Evolutionary conservation across 2,329 filamentous ascomycete genomes (phyloP).

Genomic region (Metarhizium robertsii): DNA sequence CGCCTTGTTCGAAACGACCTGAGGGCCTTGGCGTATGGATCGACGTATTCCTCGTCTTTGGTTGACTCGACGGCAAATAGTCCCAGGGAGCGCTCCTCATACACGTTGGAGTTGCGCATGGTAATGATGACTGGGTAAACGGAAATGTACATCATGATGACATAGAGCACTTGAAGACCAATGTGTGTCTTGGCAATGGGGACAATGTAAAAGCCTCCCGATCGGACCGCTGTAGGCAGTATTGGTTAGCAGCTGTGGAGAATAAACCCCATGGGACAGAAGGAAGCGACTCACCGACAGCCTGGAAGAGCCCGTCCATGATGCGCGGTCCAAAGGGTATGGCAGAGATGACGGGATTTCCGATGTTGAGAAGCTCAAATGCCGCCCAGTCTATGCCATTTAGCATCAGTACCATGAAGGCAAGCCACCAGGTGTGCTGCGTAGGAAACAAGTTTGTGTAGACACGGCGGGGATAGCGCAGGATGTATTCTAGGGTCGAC

Average conservation of each 20-base stretch:
- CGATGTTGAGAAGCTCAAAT: slow-evolving; percentile 57
- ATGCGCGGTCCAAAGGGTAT: slow-evolving; percentile 45
- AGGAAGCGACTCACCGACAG: slow-evolving; percentile 33
- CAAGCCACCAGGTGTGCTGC: slow-evolving; percentile 55
- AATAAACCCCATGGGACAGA: too few relatives aligned
- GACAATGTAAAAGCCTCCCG: slow-evolving; percentile 58
- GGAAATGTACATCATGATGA: slow-evolving; percentile 60
- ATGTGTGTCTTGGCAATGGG: slow-evolving; percentile 46
- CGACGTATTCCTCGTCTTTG: slow-evolving; percentile 3
- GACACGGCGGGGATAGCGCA: slow-evolving; percentile 47
- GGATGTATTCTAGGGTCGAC: slow-evolving; percentile 42
- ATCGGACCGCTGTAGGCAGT: slow-evolving; percentile 41
- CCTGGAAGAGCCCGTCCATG: slow-evolving; percentile 58
- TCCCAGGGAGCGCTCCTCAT: slow-evolving; percentile 56
- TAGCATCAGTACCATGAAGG: slow-evolving; percentile 45
- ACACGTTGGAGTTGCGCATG: slow-evolving; percentile 31
- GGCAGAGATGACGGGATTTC: slow-evolving; percentile 43
- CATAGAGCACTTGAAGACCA: slow-evolving; percentile 49
- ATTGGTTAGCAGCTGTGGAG: too few relatives aligned
- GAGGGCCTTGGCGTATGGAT: not conserved
- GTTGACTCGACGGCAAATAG: slow-evolving; percentile 29
- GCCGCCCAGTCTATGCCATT: slow-evolving; percentile 40
- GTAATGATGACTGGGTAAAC: slow-evolving; percentile 54
- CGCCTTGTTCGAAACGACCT: not conserved
- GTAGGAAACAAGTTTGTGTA: slow-evolving; percentile 57